Conservation (phyloP, 768 basidiomycete genomes). For the Boletus vermiculosoides region DNA sequence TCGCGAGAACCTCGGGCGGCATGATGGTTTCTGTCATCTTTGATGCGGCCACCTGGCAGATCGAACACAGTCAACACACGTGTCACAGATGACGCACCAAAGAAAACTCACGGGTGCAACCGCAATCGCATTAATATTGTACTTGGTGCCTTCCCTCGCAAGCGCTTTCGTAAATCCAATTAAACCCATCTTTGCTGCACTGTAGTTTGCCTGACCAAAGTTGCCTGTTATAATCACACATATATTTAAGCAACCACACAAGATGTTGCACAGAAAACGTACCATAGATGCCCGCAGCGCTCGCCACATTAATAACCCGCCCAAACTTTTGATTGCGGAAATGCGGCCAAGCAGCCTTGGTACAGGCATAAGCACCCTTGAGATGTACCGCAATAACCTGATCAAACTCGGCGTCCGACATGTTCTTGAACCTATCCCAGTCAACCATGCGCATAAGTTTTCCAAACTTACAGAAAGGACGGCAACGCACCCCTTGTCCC, state of each 20-base stretch:
- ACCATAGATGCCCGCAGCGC: slow-evolving; percentile 94
- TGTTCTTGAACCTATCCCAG: slow-evolving; percentile 84
- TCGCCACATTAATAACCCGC: slow-evolving; percentile 90
- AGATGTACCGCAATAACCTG: slow-evolving; percentile 86
- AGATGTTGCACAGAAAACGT: slow-evolving; percentile 15
- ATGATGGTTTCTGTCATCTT: slow-evolving; percentile 95
- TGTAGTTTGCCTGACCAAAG: slow-evolving; percentile 97
- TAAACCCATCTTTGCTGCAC: slow-evolving; percentile 96
- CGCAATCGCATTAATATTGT: slow-evolving; percentile 81
- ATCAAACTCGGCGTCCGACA: slow-evolving; percentile 94
- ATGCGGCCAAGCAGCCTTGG: slow-evolving; percentile 93
- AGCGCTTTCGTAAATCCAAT: slow-evolving; percentile 91
- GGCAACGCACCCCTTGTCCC: slow-evolving; percentile 66
- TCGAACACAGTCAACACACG: neutral
- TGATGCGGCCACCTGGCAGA: slow-evolving; percentile 77
- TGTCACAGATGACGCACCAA: neutral
- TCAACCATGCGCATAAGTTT: neutral
- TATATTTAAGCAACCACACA: neutral
- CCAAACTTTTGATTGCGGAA: slow-evolving; percentile 96
- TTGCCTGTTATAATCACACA: slow-evolving; percentile 53
- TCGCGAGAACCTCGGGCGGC: slow-evolving; percentile 91
- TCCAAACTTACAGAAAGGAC: neutral
- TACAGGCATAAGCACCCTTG: slow-evolving; percentile 90
- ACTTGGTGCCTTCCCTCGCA: slow-evolving; percentile 89
- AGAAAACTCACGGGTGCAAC: slow-evolving; percentile 75